A percentile compares a stretch with the other conserved stretches of the same genome.
Evolutionary conservation across 1,284 basidiomycete genomes (phyloP).

Genomic region (Microbotryum silenes-acaulis): DNA sequence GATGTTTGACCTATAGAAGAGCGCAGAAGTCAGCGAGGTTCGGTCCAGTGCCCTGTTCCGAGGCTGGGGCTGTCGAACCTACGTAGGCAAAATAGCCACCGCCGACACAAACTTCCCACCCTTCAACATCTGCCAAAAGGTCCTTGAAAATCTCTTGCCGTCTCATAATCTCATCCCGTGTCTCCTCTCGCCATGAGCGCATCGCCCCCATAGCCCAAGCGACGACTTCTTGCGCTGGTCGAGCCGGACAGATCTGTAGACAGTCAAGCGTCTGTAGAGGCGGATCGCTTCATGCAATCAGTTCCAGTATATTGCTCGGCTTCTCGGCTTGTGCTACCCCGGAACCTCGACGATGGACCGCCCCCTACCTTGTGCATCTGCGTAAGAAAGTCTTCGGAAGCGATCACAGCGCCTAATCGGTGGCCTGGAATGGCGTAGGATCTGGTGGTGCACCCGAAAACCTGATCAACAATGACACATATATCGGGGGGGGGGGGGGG

Average conservation of each 20-base stretch:
- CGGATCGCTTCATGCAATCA: too few species aligned
- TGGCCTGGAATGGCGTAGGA: slow-evolving; percentile 78
- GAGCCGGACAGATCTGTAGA: slow-evolving; percentile 66
- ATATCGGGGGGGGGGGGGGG: too few species aligned
- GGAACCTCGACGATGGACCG: too few species aligned
- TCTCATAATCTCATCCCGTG: slow-evolving; percentile 49
- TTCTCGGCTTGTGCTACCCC: too few species aligned
- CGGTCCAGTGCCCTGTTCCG: not conserved
- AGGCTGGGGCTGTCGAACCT: not conserved
- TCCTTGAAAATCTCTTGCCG: slow-evolving; percentile 55
- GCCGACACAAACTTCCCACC: slow-evolving; percentile 38
- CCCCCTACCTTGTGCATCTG: slow-evolving; percentile 47
- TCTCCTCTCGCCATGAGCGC: slow-evolving; percentile 46
- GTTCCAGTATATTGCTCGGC: too few species aligned
- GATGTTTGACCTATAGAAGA: slow-evolving; percentile 52
- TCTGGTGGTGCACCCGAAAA: slow-evolving; percentile 47
- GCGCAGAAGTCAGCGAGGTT: not conserved
- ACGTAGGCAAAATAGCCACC: slow-evolving; percentile 41
- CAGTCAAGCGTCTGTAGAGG: slow-evolving; percentile 55
- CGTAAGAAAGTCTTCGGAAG: slow-evolving; percentile 52
- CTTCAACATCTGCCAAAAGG: slow-evolving; percentile 33
- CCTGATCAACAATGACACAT: too few species aligned
- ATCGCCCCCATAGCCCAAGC: slow-evolving; percentile 37
- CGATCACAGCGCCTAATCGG: slow-evolving; percentile 68
- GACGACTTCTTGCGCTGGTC: slow-evolving; percentile 61